phyloP scores from a whole-genome alignment of 2,329 filamentous ascomycete genomes.

The Alternaria hordeiaustralica region DNA sequence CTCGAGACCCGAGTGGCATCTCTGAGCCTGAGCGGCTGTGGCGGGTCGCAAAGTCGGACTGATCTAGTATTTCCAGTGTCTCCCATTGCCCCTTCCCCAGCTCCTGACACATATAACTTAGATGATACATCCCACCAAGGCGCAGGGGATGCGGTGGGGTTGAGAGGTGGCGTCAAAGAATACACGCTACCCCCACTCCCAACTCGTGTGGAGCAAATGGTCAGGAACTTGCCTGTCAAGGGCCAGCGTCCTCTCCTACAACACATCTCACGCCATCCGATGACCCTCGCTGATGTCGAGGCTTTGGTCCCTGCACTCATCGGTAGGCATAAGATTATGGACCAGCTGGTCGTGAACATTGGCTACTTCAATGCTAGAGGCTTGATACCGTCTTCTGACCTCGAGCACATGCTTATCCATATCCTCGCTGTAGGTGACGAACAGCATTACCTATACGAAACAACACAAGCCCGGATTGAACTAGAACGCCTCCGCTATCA shows the following conservation, averaged over 20 bases:
- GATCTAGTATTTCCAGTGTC: constrained; percentile 1
- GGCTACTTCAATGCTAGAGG: neutral
- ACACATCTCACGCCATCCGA: neutral
- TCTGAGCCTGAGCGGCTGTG: neutral
- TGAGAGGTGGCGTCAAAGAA: neutral
- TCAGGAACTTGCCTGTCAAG: neutral
- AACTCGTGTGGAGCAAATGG: neutral
- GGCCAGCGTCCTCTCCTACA: neutral
- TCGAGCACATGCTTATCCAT: constrained; percentile 5
- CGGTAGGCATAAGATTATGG: neutral
- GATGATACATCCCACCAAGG: neutral
- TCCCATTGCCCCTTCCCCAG: neutral
- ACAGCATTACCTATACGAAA: neutral
- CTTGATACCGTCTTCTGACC: neutral
- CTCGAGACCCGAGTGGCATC: neutral
- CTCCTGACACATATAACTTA: neutral
- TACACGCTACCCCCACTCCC: no score
- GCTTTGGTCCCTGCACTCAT: constrained; percentile 2
- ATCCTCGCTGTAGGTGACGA: constrained; percentile 1
- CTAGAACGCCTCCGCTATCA: neutral
- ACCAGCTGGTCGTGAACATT: constrained; percentile 9
- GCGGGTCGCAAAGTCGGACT: neutral
- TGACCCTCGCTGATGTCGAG: constrained; percentile 5
- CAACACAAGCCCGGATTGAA: neutral
- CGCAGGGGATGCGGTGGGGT: neutral